Conservation (phyloP, 2,329 filamentous ascomycete species). For the Teratosphaeria nubilosa region DNA sequence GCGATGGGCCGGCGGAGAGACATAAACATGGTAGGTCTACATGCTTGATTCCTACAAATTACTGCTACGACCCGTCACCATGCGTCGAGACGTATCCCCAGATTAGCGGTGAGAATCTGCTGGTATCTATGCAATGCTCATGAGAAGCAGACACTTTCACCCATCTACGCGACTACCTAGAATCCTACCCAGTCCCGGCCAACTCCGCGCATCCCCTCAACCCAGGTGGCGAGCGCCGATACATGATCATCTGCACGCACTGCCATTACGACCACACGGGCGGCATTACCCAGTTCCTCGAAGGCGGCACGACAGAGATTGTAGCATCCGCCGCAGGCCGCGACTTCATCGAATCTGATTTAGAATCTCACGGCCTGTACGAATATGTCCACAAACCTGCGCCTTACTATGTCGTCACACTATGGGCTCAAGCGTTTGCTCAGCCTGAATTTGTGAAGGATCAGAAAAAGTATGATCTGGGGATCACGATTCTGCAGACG, state of each 20-base stretch:
- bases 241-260: slow-evolving; percentile 37
- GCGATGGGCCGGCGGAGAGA: slow-evolving; percentile 27
- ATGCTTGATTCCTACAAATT: background rate
- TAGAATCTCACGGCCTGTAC: slow-evolving; percentile 33
- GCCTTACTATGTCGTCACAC: slow-evolving; percentile 32
- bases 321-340: slow-evolving; percentile 28
- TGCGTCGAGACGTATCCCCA: too few species aligned
- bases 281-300: slow-evolving; percentile 28
- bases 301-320: slow-evolving; percentile 17
- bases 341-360: slow-evolving; percentile 31
- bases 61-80: background rate
- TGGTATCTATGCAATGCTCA: background rate
- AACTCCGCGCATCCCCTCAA: slow-evolving; percentile 31
- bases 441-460: slow-evolving; percentile 1
- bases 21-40: slow-evolving; percentile 12
- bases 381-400: slow-evolving; percentile 27
- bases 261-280: slow-evolving; percentile 38
- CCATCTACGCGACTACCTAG: slow-evolving; percentile 33
- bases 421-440: slow-evolving; percentile 33
- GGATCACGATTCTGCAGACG: slow-evolving; percentile 35
- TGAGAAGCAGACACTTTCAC: slow-evolving; percentile 12
- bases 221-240: slow-evolving; percentile 19
- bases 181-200: slow-evolving; percentile 28
- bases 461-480: slow-evolving; percentile 14
- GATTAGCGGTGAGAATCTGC: too few species aligned